These are phyloP conservation scores for Zizania latifolia DNA, from an alignment of 176 grass and related monocot genomes.

Conservation along the genomic window DNA sequence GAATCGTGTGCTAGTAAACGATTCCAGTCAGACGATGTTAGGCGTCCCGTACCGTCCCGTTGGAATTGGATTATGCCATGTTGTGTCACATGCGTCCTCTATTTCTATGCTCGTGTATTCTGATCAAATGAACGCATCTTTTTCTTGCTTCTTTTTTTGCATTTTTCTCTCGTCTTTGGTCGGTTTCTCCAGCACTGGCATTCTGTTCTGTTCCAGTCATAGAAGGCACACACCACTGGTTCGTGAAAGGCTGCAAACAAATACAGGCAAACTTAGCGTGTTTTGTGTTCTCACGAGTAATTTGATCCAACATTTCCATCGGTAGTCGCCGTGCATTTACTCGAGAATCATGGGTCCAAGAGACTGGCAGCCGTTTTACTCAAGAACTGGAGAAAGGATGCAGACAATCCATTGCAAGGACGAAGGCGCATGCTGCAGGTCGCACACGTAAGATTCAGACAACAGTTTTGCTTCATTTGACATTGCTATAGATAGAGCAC, in stretches of 20 bases:
- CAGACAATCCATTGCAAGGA: not conserved
- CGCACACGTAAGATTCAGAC: not conserved
- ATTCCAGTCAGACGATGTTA: not conserved
- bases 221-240: too few relatives aligned
- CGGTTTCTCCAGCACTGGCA: too few relatives aligned
- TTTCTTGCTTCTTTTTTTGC: too few relatives aligned
- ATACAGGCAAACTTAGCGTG: not conserved
- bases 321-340: too few relatives aligned
- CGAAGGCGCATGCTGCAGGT: not conserved
- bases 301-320: not conserved
- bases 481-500: slow-evolving; percentile 1
- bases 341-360: too few relatives aligned
- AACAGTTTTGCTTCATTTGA: not conserved
- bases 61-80: not conserved
- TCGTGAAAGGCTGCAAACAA: too few relatives aligned
- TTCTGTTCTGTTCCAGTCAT: too few relatives aligned
- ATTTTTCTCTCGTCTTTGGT: not conserved
- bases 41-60: not conserved
- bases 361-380: not conserved
- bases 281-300: not conserved
- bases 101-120: too few relatives aligned
- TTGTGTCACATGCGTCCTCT: not conserved
- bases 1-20: not conserved
- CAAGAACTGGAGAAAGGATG: not conserved
- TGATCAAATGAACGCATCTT: too few relatives aligned